Evolutionary conservation across 495 filamentous ascomycete species (phyloP).

Genomic region (Bacidia gigantensis): DNA sequence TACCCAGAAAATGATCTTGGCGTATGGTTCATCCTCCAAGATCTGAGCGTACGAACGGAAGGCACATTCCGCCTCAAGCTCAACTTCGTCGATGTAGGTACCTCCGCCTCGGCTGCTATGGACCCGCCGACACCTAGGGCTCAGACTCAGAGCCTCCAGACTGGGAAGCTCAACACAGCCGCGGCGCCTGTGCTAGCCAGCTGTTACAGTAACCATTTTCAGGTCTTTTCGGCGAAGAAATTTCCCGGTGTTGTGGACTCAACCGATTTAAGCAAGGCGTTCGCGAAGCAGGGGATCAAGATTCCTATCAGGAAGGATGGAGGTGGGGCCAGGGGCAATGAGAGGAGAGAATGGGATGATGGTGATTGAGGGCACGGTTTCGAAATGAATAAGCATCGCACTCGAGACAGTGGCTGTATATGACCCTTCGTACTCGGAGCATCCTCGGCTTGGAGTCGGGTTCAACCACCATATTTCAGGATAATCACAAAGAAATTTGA

Average conservation of each 20-base stretch:
- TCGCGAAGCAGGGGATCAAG: conserved; percentile 92
- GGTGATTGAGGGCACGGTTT: conserved; percentile 35
- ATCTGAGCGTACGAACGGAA: conserved; percentile 87
- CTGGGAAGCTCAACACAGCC: conserved; percentile 50
- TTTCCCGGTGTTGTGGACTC: conserved; percentile 96
- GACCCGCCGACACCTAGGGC: conserved; percentile 4
- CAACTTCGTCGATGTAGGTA: conserved; percentile 64
- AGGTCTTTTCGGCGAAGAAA: conserved; percentile 92
- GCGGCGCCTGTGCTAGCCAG: conserved; percentile 75
- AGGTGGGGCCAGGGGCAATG: conserved; percentile 35
- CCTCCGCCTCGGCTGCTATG: conserved; percentile 13
- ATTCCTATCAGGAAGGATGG: conserved; percentile 88
- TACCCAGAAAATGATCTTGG: conserved; percentile 75
- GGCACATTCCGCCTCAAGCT: conserved; percentile 60
- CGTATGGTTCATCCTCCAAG: conserved; percentile 95
- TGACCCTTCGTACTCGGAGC: too few species aligned
- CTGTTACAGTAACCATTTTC: conserved; percentile 79
- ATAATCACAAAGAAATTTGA: too few species aligned
- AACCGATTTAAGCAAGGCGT: conserved; percentile 83
- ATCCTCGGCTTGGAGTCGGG: too few species aligned
- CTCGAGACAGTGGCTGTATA: too few species aligned
- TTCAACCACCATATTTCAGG: too few species aligned
- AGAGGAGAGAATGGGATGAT: conserved; percentile 41
- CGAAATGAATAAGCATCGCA: too few species aligned
- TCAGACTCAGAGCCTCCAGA: conserved; percentile 14